phyloP scores from a whole-genome alignment of 345 rosid genomes.

The Corchorus olitorius region DNA sequence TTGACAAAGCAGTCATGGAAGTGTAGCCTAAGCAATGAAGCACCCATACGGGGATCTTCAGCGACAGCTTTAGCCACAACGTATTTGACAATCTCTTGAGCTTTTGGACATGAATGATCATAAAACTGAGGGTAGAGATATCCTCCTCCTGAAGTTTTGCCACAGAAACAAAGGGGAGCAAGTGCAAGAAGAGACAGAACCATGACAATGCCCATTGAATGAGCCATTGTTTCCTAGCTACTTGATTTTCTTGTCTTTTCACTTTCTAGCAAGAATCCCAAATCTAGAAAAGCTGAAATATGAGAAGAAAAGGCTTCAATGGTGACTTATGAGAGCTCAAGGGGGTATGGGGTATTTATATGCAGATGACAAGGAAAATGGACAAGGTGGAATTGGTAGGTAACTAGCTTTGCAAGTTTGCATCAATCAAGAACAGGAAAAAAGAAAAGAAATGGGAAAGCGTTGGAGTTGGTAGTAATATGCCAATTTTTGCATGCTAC shows the following conservation, averaged over 20 bases:
- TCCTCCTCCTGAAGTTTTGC: constrained; percentile 37
- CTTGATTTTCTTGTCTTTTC: neutral
- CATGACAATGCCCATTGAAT: constrained; percentile 31
- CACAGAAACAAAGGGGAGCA: constrained; percentile 46
- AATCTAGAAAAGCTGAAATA: neutral
- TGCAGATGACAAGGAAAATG: constrained; percentile 1
- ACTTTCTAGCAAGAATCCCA: constrained; percentile 14
- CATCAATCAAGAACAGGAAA: neutral
- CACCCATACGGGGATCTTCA: constrained; percentile 74
- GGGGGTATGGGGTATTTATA: constrained; percentile 37
- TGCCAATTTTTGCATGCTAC: constrained; percentile 15
- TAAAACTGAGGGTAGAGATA: constrained; percentile 60
- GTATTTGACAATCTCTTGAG: constrained; percentile 52
- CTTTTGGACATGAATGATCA: constrained; percentile 66
- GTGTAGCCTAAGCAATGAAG: constrained; percentile 76
- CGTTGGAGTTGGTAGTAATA: constrained; percentile 41
- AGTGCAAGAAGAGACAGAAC: constrained; percentile 50
- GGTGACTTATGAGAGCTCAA: constrained; percentile 22
- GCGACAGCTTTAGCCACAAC: constrained; percentile 62
- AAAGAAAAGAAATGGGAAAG: constrained; percentile 17
- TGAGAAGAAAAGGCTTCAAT: constrained; percentile 5
- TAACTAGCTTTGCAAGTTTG: constrained; percentile 22
- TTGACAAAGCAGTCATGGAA: constrained; percentile 93
- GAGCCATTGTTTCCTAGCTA: constrained; percentile 39
- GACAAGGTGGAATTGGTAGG: constrained; percentile 46